Evolutionary conservation across 352 stramenopile genomes (phyloP), one percentile per base, ranked within the genome.

Genomic region (Phytopythium boreale): DNA sequence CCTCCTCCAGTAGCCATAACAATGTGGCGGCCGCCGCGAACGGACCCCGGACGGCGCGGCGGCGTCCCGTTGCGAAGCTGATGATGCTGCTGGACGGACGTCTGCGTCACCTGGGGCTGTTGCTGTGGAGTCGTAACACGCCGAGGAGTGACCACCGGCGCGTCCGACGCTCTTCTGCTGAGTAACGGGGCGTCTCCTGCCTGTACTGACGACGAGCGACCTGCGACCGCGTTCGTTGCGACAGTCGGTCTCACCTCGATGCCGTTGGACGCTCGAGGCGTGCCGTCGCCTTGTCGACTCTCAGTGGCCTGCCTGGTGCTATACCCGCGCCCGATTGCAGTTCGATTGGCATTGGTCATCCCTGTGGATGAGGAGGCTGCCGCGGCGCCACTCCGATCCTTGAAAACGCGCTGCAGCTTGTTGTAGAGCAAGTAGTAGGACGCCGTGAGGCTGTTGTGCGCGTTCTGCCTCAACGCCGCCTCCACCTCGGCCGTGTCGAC

Each of bases 391-490:
- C 26, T 22, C 0, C 70, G 67, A 53, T 76, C 72, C 44, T 76
- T 80, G 72, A 79, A 67, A 29, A 76, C 56, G 1, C 80, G 76
- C 36, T 80, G 61, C 0, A 87, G 59, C 52, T 89, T 89, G 34
- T 67, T 80, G 66, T 87, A 77, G 5, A 96, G 67, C 34, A 97
- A 73, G 37, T 79, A 94, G 58, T 95, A 97, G 2, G 84, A 79
- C 3, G 89, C 76, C 0, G 89, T 96, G 47, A 87, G 59, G 3
- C 62, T 68, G 63, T 96, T 95, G 72, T 92, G 85, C 11, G 50
- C 64, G 29, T 86, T 80, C 34, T 79, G 67, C 15, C 70, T 47
- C 47, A 97, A 36, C 4, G 72, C 75, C 27, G 69, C 59, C 3
- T 77, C 50, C 22, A 97, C 70, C 1, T 70, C 70, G 24, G 64